Evolutionary conservation across 345 rosid species (phyloP), one percentile per base, ranked within the genome.

Genomic region (Salix exigua): DNA sequence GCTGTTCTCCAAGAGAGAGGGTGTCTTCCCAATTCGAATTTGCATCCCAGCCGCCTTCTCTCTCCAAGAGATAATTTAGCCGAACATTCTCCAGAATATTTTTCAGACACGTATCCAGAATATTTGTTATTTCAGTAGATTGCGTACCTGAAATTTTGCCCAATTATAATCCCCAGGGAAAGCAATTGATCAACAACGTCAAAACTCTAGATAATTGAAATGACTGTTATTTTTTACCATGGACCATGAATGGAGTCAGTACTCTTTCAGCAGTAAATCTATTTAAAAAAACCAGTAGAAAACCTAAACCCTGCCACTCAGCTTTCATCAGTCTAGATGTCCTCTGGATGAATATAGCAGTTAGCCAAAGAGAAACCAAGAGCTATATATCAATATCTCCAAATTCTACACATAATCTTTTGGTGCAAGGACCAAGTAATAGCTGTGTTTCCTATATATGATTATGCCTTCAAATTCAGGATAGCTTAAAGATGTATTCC

Each of bases 1-100:
- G 99, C 82, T 94, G 99, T 80, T 96, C 99, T 66, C 99, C 99
- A 10, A 96, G 97, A 75, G 99, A 96, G 21, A 96, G 92, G 69
- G 83, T 89, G 77, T 96, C 95, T 86, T 94, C 97, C 99, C 99
- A 96, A 76, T 91, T 90, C 51, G 82, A 75, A 71, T 78, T 77
- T 60, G 98, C 90, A 83, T 94, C 95, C 98, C 97, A 96, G 66
- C 95, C 95, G 70, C 88, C 91, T 70, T 88, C 97, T 83, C 99
- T 87, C 77, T 92, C 98, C 85, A 94, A 79, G 65, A 96, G 94
- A 87, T 96, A 96, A 75, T 81, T 89, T 68, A 96, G 82, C 58
- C 97, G 83, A 70, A 96, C 97, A 85, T 88, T 90, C 78, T 92
- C 94, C 63, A 96, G 86, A 46, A 94, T 90, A 71, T 80, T 84